Conservation (phyloP, 805 yeast genomes). For the Cyberlindnera mycetangii region DNA sequence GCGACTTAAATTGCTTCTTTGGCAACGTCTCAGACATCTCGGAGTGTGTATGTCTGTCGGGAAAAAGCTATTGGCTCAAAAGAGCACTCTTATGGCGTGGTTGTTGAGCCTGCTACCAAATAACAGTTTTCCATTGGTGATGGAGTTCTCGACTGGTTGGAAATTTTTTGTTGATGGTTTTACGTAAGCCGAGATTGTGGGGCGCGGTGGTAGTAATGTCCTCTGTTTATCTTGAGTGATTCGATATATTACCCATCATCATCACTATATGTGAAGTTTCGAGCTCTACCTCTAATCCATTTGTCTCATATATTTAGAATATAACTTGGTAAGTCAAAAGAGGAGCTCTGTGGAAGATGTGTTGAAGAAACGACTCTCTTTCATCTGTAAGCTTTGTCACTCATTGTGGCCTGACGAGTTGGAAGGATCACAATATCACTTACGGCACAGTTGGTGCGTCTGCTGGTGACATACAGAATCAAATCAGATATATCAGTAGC, state of each 20-base stretch:
- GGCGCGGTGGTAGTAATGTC: too few species aligned
- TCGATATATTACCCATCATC: too few species aligned
- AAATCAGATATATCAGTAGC: slow-evolving; percentile 61
- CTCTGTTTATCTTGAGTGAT: too few species aligned
- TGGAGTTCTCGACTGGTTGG: neutral
- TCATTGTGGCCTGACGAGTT: slow-evolving; percentile 71
- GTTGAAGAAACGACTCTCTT: too few species aligned
- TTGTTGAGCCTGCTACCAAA: too few species aligned
- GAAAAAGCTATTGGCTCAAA: neutral
- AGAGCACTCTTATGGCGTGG: neutral
- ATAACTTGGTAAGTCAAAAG: too few species aligned
- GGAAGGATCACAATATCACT: slow-evolving; percentile 85
- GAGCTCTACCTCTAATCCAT: too few species aligned
- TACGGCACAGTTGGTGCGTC: slow-evolving; percentile 55
- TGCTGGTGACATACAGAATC: slow-evolving; percentile 52
- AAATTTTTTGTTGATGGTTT: neutral
- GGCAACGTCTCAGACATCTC: slow-evolving; percentile 13
- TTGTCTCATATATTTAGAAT: too few species aligned
- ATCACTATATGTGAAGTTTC: too few species aligned
- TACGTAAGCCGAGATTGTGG: slow-evolving; percentile 1
- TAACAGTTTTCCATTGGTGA: too few species aligned
- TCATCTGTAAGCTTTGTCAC: slow-evolving; percentile 24
- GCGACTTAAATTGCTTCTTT: slow-evolving; percentile 30
- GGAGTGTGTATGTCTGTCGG: neutral
- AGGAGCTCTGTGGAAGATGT: too few species aligned